Conservation (phyloP, 139 green algal genomes). For the Auxenochlorella pyrenoidosa region DNA sequence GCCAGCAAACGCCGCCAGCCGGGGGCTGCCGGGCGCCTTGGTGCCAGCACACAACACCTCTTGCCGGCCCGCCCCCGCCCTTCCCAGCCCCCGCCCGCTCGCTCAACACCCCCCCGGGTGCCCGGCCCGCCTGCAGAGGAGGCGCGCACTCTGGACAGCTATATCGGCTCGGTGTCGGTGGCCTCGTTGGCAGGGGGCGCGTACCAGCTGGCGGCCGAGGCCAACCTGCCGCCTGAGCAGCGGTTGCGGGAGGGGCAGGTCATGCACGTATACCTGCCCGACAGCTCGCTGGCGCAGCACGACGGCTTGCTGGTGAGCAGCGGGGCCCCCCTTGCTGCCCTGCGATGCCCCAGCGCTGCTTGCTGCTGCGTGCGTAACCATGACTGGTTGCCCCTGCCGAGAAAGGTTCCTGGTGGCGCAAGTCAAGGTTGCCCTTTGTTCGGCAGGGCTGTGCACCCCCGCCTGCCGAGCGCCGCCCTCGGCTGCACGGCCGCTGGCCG, state of each 20-base stretch:
- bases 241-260: slow-evolving; percentile 1
- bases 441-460: no score
- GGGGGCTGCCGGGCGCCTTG: no score
- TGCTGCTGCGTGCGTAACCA: no score
- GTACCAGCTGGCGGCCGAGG: slow-evolving; percentile 11
- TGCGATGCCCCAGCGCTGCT: not conserved
- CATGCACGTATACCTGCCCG: slow-evolving; percentile 3
- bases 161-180: not conserved
- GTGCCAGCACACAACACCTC: no score
- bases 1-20: no score
- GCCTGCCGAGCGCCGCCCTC: no score
- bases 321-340: not conserved
- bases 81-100: not conserved
- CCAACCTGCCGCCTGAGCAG: not conserved
- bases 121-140: not conserved
- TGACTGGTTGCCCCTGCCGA: no score
- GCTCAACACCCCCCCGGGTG: not conserved
- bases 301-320: slow-evolving; percentile 4
- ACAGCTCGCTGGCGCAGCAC: not conserved
- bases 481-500: not conserved
- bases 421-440: no score
- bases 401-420: no score
- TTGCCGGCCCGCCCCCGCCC: not conserved
- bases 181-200: not conserved
- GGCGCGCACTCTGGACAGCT: slow-evolving; percentile 10